phyloP scores from a whole-genome alignment of 1,284 basidiomycete species.

The Ganoderma sinense region DNA sequence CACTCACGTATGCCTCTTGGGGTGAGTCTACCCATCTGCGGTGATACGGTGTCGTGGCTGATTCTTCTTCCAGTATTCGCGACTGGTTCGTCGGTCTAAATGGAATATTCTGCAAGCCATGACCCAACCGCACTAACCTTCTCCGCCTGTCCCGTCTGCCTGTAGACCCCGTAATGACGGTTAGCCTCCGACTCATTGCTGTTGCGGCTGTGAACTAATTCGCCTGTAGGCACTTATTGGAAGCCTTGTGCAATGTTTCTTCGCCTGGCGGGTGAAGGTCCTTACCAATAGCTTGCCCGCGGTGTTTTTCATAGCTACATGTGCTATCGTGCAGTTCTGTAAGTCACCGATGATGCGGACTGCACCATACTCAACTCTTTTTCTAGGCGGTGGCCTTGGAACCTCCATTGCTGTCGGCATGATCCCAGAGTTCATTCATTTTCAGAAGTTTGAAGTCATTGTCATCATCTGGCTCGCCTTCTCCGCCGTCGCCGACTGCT shows the following conservation, averaged over 20 bases:
- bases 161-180: constrained; percentile 44
- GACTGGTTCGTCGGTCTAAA: constrained; percentile 34
- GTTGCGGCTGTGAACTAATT: not conserved
- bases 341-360: constrained; percentile 16
- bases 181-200: constrained; percentile 18
- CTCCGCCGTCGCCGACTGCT: constrained; percentile 42
- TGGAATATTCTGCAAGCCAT: not conserved
- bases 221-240: constrained; percentile 45
- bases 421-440: constrained; percentile 43
- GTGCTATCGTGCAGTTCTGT: constrained; percentile 43
- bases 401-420: constrained; percentile 46
- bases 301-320: constrained; percentile 36
- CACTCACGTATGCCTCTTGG: constrained; percentile 41
- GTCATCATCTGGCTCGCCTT: constrained; percentile 47
- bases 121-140: not conserved
- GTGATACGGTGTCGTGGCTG: not conserved
- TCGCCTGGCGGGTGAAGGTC: constrained; percentile 51
- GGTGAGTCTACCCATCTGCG: constrained; percentile 29
- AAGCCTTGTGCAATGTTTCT: constrained; percentile 49
- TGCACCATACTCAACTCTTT: not conserved
- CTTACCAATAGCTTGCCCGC: constrained; percentile 42
- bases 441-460: constrained; percentile 46
- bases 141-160: not conserved
- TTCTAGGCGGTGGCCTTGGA: constrained; percentile 42
- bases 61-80: constrained; percentile 37